Conservation (phyloP, 2,329 filamentous ascomycete species). For the Penicillium oxalicum region DNA sequence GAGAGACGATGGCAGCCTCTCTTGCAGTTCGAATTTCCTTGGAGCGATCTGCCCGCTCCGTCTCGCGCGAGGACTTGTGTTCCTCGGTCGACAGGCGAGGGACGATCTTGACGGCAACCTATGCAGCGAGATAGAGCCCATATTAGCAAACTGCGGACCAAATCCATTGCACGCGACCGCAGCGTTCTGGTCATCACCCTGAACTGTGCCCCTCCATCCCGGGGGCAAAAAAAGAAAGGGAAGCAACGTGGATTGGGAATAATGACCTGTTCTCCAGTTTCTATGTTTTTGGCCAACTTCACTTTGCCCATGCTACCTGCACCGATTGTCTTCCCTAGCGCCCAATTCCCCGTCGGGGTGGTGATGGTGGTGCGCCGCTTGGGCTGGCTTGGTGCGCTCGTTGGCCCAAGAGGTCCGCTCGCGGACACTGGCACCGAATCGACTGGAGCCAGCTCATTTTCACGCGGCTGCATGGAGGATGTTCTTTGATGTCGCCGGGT, state of each 20-base stretch:
- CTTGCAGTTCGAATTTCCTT: slow-evolving; percentile 93
- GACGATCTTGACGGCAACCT: slow-evolving; percentile 97
- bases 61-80: slow-evolving; percentile 55
- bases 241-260: background rate
- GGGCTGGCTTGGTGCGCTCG: slow-evolving; percentile 29
- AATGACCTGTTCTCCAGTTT: slow-evolving; percentile 81
- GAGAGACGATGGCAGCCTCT: slow-evolving; percentile 91
- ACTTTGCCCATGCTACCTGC: slow-evolving; percentile 99
- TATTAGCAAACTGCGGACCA: slow-evolving; percentile 3
- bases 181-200: too few species aligned
- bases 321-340: slow-evolving; percentile 92
- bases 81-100: slow-evolving; percentile 86
- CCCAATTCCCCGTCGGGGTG: slow-evolving; percentile 86
- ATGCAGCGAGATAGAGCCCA: slow-evolving; percentile 31
- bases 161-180: background rate
- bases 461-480: slow-evolving; percentile 33
- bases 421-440: background rate
- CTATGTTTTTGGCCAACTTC: slow-evolving; percentile 85
- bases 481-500: slow-evolving; percentile 39
- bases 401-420: background rate
- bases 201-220: background rate
- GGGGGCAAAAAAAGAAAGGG: background rate
- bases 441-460: background rate
- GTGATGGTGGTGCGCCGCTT: slow-evolving; percentile 73
- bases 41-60: slow-evolving; percentile 87